phyloP scores from a whole-genome alignment of 2,329 filamentous ascomycete genomes.

The Geoglossum cookeanum region DNA sequence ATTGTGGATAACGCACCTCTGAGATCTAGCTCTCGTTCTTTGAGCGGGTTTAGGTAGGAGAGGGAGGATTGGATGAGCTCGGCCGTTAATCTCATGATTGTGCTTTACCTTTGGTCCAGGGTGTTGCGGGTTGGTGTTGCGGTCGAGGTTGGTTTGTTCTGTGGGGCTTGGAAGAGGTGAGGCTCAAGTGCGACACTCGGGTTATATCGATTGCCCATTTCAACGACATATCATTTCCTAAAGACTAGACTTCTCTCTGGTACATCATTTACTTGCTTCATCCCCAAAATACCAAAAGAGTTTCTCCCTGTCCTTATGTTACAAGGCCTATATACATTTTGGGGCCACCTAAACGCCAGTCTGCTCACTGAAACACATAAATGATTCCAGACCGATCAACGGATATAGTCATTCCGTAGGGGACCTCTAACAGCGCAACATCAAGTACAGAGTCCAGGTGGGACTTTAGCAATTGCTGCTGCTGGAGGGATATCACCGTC shows the following conservation, averaged over 20 bases:
- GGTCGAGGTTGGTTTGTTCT: not conserved
- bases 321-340: not conserved
- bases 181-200: not conserved
- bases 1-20: constrained; percentile 57
- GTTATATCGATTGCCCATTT: too few relatives aligned
- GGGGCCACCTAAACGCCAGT: not conserved
- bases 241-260: not conserved
- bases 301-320: not conserved
- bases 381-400: constrained; percentile 78
- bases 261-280: too few relatives aligned
- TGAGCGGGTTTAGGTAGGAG: constrained; percentile 95
- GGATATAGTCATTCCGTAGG: constrained; percentile 83
- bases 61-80: constrained; percentile 89
- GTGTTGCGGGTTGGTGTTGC: not conserved
- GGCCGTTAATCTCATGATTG: constrained; percentile 74
- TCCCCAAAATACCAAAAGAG: not conserved
- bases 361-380: constrained; percentile 50
- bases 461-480: constrained; percentile 66
- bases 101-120: not conserved
- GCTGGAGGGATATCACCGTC: constrained; percentile 72
- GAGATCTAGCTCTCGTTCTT: constrained; percentile 96
- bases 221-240: not conserved
- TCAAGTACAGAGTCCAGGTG: constrained; percentile 81
- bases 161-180: not conserved
- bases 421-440: constrained; percentile 69